phyloP scores from a whole-genome alignment of 1,284 basidiomycete genomes.

The Trametes hirsuta region DNA sequence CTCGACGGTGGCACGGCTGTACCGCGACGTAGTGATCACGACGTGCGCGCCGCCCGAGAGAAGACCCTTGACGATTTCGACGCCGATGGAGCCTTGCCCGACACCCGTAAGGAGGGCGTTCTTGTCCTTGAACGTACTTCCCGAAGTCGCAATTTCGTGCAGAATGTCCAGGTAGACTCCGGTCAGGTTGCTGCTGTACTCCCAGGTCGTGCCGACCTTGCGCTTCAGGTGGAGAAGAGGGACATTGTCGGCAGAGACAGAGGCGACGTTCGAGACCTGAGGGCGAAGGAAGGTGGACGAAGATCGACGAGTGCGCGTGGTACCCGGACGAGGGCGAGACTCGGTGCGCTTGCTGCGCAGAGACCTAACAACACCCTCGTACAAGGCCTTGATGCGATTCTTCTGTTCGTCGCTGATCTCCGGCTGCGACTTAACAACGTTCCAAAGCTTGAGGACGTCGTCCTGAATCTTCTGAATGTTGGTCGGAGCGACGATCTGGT shows the following conservation, averaged over 20 bases:
- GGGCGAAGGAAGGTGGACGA: conserved; percentile 96
- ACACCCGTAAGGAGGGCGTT: conserved; percentile 98
- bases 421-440: conserved; percentile 94
- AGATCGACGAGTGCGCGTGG: conserved; percentile 77
- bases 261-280: conserved; percentile 75
- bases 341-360: conserved; percentile 66
- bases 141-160: conserved; percentile 97
- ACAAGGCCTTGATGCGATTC: conserved; percentile 95
- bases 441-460: conserved; percentile 96
- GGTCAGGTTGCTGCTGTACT: conserved; percentile 96
- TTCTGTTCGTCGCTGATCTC: conserved; percentile 97
- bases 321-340: conserved; percentile 51
- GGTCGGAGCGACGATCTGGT: conserved; percentile 78
- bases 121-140: conserved; percentile 98
- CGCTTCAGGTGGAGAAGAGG: conserved; percentile 96
- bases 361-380: conserved; percentile 92
- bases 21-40: conserved; percentile 96
- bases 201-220: conserved; percentile 95
- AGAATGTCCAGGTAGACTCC: conserved; percentile 95
- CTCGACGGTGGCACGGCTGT: conserved; percentile 92
- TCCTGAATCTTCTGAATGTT: conserved; percentile 98
- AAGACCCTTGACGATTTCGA: conserved; percentile 96
- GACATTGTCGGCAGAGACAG: conserved; percentile 87
- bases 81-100: conserved; percentile 96
- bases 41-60: conserved; percentile 96